Evolutionary conservation across 257 asterid genomes (phyloP).

Genomic region (Marsdenia floribunda): DNA sequence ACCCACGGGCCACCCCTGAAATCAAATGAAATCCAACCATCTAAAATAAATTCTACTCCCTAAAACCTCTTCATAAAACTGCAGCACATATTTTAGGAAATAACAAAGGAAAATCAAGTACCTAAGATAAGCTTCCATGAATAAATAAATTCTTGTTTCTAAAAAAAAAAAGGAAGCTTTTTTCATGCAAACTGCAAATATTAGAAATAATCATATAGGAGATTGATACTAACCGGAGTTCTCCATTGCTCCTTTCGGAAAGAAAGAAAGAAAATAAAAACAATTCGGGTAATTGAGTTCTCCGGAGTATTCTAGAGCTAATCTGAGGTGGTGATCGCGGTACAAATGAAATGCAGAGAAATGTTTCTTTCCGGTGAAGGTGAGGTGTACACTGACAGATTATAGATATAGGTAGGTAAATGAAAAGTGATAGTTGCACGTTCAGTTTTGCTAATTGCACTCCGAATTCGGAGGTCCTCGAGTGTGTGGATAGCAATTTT

Average conservation of each 20-base stretch:
- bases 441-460: not conserved
- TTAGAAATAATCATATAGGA: not conserved
- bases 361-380: not conserved
- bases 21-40: conserved; percentile 7
- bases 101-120: not conserved
- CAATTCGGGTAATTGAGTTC: not conserved
- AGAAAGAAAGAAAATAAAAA: not conserved
- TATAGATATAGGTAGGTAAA: not conserved
- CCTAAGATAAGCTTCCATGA: not conserved
- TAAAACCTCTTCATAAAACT: not conserved
- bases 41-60: not conserved
- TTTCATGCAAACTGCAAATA: not conserved
- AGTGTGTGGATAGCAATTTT: not conserved
- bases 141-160: not conserved
- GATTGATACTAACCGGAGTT: conserved; percentile 18
- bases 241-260: conserved; percentile 13
- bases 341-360: not conserved
- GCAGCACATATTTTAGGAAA: not conserved
- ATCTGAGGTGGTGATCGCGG: conserved; percentile 6
- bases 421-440: not conserved
- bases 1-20: not conserved
- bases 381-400: not conserved
- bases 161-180: not conserved
- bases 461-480: too few relatives aligned
- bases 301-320: not conserved